Base-by-base conservation (phyloP, 2,329 filamentous ascomycete species). In the Colletotrichum simmondsii region DNA sequence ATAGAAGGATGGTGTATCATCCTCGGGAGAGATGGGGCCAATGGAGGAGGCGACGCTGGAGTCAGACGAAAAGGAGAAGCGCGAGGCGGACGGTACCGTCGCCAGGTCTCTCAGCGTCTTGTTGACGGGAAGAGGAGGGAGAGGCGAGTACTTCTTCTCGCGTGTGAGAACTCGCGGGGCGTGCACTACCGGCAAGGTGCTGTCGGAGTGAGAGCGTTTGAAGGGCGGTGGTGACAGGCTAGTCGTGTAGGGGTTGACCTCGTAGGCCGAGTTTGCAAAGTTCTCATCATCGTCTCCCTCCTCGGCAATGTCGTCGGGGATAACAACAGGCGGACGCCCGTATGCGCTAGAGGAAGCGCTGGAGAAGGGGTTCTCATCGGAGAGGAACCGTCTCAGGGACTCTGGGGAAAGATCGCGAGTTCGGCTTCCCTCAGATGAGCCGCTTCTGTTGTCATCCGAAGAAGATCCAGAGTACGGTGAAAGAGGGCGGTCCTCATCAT, bases 351-450 rank as follows among this genome's bases (percentile, higher is more conserved):
- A 19, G 0, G 74, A 57, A 4, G 64, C 30, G 4, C 54, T 65
- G 3, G 73, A 56, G n/a, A 72, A 67, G 28, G 83, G 82, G 11
- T 74, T 74, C 63, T 89, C 87, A 32, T 88, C 87, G 14, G 83
- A 84, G 4, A 88, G 80, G 79, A 89, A 89, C 67, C 85, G 85
- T 53, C 84, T 85, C 59, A 89, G 81, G 2, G 88, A 89, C 68
- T 90, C 88, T 1, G 89, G 89, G 0, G 88, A 91, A 62, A 91
- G 85, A 37, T 90, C 86, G 57, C 87, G 84, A 4, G 84, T 86
- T 10, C 85, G 83, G 59, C 82, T 81, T 26, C 85, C 83, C 10
- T 85, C 85, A 0, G 85, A 84, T 5, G 84, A 81, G 1, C 80
- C 77, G 68, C 80, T 82, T 30, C 80, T 78, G 19, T 77, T 76